phyloP scores from a whole-genome alignment of 179 eudicot species.

The Drosera spatulata region DNA sequence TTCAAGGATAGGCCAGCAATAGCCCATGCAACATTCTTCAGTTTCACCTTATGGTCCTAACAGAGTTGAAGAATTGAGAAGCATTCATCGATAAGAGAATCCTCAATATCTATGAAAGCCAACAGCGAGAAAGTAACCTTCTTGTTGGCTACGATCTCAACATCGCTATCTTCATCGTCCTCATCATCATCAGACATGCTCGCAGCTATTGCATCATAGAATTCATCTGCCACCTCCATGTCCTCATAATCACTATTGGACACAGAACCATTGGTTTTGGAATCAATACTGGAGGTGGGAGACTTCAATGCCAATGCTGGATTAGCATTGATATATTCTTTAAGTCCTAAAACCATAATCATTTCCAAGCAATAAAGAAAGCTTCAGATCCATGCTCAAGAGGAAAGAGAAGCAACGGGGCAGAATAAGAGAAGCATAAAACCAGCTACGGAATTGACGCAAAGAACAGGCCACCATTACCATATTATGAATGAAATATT shows the following conservation, averaged over 20 bases:
- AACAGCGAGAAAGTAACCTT: conserved; percentile 36
- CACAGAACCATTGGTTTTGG: conserved; percentile 34
- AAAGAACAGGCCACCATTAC: too few relatives aligned
- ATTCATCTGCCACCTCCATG: conserved; percentile 48
- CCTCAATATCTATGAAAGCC: not conserved
- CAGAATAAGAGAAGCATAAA: not conserved
- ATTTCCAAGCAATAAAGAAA: not conserved
- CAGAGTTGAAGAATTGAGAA: conserved; percentile 10
- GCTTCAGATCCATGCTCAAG: not conserved
- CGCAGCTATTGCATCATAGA: conserved; percentile 75
- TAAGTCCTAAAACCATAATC: conserved; percentile 42
- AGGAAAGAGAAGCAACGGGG: too few relatives aligned
- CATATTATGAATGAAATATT: too few relatives aligned
- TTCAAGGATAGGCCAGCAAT: conserved; percentile 41
- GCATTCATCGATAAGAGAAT: not conserved
- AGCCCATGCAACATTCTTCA: conserved; percentile 68
- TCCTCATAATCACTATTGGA: conserved; percentile 50
- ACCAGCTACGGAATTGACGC: not conserved
- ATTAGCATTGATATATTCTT: conserved; percentile 88
- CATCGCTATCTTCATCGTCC: conserved; percentile 57
- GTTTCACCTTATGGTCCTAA: conserved; percentile 48
- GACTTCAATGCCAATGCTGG: conserved; percentile 39
- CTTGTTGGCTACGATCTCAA: conserved; percentile 23
- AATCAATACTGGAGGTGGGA: conserved; percentile 22
- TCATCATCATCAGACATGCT: conserved; percentile 49